phyloP scores from a whole-genome alignment of 495 filamentous ascomycete genomes.

The Annulohypoxylon maeteangense region DNA sequence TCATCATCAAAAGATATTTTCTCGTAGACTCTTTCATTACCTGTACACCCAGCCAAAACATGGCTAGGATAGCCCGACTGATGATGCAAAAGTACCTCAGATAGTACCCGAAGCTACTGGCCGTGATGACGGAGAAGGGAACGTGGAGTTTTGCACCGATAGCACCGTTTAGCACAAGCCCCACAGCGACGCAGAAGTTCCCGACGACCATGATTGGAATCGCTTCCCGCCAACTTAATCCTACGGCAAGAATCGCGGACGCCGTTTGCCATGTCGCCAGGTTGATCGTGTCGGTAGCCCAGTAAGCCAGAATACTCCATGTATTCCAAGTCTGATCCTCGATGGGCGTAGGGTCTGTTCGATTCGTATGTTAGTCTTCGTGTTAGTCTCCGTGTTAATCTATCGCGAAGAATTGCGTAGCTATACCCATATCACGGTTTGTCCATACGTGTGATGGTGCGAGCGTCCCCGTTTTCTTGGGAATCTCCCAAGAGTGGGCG shows the following conservation, averaged over 20 bases:
- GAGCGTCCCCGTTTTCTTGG: constrained; percentile 60
- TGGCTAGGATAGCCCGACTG: constrained; percentile 71
- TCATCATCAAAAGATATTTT: neutral
- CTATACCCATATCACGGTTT: constrained; percentile 51
- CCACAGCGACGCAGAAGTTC: constrained; percentile 70
- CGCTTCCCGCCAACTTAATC: constrained; percentile 69
- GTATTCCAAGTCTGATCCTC: constrained; percentile 62
- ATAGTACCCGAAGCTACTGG: constrained; percentile 76
- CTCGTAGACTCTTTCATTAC: constrained; percentile 17
- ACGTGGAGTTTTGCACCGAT: constrained; percentile 71
- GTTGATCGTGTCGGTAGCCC: constrained; percentile 73
- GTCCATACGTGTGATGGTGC: constrained; percentile 62
- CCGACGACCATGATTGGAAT: constrained; percentile 69
- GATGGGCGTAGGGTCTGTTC: constrained; percentile 56
- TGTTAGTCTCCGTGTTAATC: constrained; percentile 1
- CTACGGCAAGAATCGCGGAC: constrained; percentile 69
- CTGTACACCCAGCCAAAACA: constrained; percentile 77
- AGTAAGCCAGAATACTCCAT: constrained; percentile 66
- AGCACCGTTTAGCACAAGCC: constrained; percentile 71
- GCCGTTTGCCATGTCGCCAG: constrained; percentile 70
- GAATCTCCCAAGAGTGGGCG: constrained; percentile 58
- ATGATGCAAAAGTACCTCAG: constrained; percentile 74
- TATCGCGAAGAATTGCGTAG: constrained; percentile 6
- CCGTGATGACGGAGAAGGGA: constrained; percentile 74
- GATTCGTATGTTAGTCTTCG: constrained; percentile 22